Conservation (phyloP, 352 stramenopile species). For the Pythium dissotocum region DNA sequence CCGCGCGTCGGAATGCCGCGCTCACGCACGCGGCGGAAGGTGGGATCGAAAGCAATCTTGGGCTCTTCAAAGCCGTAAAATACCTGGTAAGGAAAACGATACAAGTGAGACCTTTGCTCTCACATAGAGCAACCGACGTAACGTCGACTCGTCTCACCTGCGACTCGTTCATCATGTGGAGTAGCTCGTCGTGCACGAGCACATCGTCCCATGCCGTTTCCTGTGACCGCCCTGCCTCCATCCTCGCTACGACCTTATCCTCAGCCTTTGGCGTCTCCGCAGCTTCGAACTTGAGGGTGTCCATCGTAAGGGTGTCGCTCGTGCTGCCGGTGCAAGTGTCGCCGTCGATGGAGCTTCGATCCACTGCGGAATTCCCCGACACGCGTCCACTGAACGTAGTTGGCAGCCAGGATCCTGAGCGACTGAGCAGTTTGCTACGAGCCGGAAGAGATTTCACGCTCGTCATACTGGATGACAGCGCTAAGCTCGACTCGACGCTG, state of each 20-base stretch:
- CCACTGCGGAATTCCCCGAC: neutral
- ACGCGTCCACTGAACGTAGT: slow-evolving; percentile 18
- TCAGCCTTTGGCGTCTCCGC: slow-evolving; percentile 5
- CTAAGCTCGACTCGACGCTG: neutral
- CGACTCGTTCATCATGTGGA: slow-evolving; percentile 44
- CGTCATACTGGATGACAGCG: slow-evolving; percentile 3
- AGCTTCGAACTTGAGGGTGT: slow-evolving; percentile 10
- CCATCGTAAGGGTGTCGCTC: slow-evolving; percentile 9
- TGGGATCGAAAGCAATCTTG: slow-evolving; percentile 76
- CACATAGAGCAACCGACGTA: neutral
- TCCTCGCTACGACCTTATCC: slow-evolving; percentile 2
- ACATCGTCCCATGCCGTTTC: slow-evolving; percentile 64
- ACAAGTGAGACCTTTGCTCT: neutral
- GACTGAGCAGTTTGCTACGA: slow-evolving; percentile 8
- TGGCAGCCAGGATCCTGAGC: slow-evolving; percentile 21
- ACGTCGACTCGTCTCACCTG: slow-evolving; percentile 6
- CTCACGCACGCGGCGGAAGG: slow-evolving; percentile 67
- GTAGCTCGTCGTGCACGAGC: slow-evolving; percentile 72
- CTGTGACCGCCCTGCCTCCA: neutral
- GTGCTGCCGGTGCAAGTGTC: neutral
- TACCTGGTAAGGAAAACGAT: slow-evolving; percentile 31
- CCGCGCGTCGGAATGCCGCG: slow-evolving; percentile 15
- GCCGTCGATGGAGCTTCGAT: neutral
- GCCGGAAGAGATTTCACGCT: neutral
- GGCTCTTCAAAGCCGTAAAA: slow-evolving; percentile 80